phyloP scores from a whole-genome alignment of 164 flowering plant genomes.

The Akebia trifoliata region DNA sequence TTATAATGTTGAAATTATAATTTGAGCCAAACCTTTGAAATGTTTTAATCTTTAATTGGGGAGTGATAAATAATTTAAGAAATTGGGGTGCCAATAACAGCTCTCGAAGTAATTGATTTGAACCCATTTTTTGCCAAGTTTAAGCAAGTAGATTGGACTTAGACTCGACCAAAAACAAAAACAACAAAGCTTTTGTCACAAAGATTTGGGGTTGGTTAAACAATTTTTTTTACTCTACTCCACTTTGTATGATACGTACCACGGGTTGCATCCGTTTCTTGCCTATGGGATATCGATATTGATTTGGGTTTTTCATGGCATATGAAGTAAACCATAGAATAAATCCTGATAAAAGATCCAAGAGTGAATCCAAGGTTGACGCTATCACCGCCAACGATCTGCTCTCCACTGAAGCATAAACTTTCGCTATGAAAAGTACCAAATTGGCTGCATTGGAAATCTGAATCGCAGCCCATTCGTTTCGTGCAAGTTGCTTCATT shows the following conservation, averaged over 20 bases:
- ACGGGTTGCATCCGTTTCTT: conserved; percentile 89
- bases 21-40: too few relatives aligned
- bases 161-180: too few relatives aligned
- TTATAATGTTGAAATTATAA: too few relatives aligned
- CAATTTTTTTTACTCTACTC: too few relatives aligned
- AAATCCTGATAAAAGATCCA: conserved; percentile 82
- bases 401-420: conserved; percentile 72
- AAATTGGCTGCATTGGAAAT: conserved; percentile 58
- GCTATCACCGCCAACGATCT: conserved; percentile 86
- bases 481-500: conserved; percentile 52
- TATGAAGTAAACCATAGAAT: conserved; percentile 81
- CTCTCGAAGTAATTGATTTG: too few relatives aligned
- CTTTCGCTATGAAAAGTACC: conserved; percentile 65
- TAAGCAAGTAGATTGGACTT: too few relatives aligned
- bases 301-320: conserved; percentile 75
- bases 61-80: too few relatives aligned
- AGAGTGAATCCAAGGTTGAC: conserved; percentile 73
- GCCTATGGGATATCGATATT: conserved; percentile 69
- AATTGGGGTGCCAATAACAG: too few relatives aligned
- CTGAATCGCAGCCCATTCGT: conserved; percentile 56
- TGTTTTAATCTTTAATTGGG: too few relatives aligned
- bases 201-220: too few relatives aligned
- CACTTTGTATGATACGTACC: conserved; percentile 28
- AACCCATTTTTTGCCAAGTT: too few relatives aligned
- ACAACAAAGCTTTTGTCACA: too few relatives aligned